Evolutionary conservation across 2,329 filamentous ascomycete genomes (phyloP).

Genomic region (Diplodia mutila): DNA sequence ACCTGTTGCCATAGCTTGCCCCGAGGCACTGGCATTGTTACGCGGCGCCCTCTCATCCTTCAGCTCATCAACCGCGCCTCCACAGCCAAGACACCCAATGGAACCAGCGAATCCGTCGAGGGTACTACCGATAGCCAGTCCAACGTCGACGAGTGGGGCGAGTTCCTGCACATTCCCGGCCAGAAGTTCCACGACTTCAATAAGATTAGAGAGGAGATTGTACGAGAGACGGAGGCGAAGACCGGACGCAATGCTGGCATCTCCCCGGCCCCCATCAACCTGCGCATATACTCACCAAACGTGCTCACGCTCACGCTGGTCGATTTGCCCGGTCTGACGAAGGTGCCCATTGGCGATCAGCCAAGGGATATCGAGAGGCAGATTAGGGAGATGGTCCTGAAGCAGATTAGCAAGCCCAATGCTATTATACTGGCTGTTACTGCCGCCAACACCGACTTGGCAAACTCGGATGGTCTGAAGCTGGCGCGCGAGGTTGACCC

Average conservation of each 20-base stretch:
- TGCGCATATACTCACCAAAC: conserved; percentile 97
- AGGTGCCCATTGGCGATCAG: conserved; percentile 95
- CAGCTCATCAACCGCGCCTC: conserved; percentile 93
- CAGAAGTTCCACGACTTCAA: conserved; percentile 98
- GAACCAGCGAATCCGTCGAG: conserved; percentile 67
- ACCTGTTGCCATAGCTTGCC: conserved; percentile 67
- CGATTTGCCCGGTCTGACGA: conserved; percentile 93
- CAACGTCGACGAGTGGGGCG: conserved; percentile 96
- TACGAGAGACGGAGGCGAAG: conserved; percentile 93
- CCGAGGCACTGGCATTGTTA: conserved; percentile 96
- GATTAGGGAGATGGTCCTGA: conserved; percentile 96
- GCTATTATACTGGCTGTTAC: conserved; percentile 97
- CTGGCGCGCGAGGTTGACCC: conserved; percentile 95
- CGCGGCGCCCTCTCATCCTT: conserved; percentile 90
- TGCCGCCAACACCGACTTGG: conserved; percentile 94
- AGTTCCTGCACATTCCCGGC: conserved; percentile 96
- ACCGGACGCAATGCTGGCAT: conserved; percentile 96
- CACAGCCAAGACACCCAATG: conserved; percentile 67
- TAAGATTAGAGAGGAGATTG: conserved; percentile 97
- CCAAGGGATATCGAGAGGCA: conserved; percentile 95
- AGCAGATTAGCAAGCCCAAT: conserved; percentile 98
- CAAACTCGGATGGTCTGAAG: conserved; percentile 97
- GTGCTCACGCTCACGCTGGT: conserved; percentile 96
- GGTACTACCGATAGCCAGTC: conserved; percentile 77
- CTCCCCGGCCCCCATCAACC: conserved; percentile 93